Conservation (phyloP, 1,284 basidiomycete genomes). For the Puccinia sorghi region DNA sequence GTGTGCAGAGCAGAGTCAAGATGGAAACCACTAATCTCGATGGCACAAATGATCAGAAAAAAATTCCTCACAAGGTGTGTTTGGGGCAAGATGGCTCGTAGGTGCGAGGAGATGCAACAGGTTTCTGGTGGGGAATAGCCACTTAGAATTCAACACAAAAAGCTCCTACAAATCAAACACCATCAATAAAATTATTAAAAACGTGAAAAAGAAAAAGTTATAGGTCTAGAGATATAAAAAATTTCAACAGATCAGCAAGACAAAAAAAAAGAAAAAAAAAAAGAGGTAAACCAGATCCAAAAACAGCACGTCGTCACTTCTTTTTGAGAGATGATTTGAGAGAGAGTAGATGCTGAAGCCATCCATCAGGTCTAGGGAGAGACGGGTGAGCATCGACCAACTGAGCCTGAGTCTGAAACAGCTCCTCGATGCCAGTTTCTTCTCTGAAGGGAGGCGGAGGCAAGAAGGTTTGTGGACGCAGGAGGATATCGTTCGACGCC, state of each 20-base stretch:
- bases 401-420: constrained; percentile 26
- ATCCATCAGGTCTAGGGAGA: constrained; percentile 3
- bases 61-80: too few species aligned
- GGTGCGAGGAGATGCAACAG: too few species aligned
- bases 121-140: too few species aligned
- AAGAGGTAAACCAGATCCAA: not conserved
- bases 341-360: constrained; percentile 15
- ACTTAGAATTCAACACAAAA: too few species aligned
- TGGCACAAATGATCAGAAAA: too few species aligned
- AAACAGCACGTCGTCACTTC: not conserved
- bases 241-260: not conserved
- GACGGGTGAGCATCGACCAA: not conserved
- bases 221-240: not conserved
- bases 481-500: constrained; percentile 9
- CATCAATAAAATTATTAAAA: not conserved
- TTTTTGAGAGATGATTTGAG: not conserved
- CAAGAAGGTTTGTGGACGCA: constrained; percentile 46
- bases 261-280: not conserved
- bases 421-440: constrained; percentile 48
- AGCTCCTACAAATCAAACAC: too few species aligned
- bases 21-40: too few species aligned
- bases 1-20: too few species aligned
- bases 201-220: not conserved
- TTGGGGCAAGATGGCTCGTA: too few species aligned
- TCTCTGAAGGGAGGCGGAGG: constrained; percentile 27